These are phyloP conservation scores for Globisporangium lucens DNA, from an alignment of 352 stramenopile genomes.

Conservation along the genomic window DNA sequence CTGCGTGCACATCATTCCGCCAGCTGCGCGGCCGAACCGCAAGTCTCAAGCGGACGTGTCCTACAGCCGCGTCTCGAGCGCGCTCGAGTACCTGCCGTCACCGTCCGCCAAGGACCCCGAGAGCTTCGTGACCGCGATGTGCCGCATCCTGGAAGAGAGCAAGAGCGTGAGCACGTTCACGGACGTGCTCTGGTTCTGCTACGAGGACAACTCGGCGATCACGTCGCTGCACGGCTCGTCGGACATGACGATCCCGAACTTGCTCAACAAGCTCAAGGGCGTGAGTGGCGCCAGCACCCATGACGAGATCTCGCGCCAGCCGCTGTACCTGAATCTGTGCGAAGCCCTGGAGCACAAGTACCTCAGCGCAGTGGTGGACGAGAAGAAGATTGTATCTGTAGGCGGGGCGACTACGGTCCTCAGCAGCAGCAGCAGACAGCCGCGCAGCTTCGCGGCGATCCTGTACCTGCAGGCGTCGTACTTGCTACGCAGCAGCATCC, in stretches of 20 bases:
- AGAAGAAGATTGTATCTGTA: not conserved
- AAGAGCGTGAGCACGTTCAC: slow-evolving; percentile 59
- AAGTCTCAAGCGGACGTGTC: slow-evolving; percentile 84
- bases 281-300: slow-evolving; percentile 9
- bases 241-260: slow-evolving; percentile 46
- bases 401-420: no score
- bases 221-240: slow-evolving; percentile 48
- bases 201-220: slow-evolving; percentile 62
- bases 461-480: slow-evolving; percentile 59
- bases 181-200: slow-evolving; percentile 77
- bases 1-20: slow-evolving; percentile 67
- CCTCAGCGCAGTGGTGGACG: not conserved
- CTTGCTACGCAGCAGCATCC: slow-evolving; percentile 54
- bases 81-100: slow-evolving; percentile 68
- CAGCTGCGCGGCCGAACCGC: slow-evolving; percentile 72
- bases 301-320: slow-evolving; percentile 33
- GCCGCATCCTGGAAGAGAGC: slow-evolving; percentile 49
- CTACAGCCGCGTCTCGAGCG: slow-evolving; percentile 72
- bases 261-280: slow-evolving; percentile 55
- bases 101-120: slow-evolving; percentile 40
- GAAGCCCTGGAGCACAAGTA: slow-evolving; percentile 52
- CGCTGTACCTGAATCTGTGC: slow-evolving; percentile 61
- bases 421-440: not conserved
- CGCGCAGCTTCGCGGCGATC: slow-evolving; percentile 9
- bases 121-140: slow-evolving; percentile 49